Evolutionary conservation across 2,329 filamentous ascomycete species (phyloP).

Genomic region (Apiospora koreana): DNA sequence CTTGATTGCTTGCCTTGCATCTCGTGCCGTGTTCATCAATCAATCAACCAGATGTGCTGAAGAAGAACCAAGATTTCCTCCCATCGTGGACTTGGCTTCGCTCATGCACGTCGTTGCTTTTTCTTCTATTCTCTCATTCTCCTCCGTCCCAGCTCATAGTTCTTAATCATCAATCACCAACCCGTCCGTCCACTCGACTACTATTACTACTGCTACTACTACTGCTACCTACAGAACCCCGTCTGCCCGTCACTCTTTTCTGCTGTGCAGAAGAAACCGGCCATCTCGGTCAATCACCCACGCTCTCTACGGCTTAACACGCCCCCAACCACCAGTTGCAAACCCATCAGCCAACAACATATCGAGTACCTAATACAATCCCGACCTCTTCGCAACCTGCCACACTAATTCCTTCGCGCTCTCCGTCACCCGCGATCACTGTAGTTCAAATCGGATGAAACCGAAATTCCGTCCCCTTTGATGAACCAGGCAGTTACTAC

Average conservation of each 20-base stretch:
- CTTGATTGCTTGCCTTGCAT: constrained; percentile 1
- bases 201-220: not conserved
- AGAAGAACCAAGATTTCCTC: not conserved
- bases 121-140: constrained; percentile 3
- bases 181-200: not conserved
- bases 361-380: not conserved
- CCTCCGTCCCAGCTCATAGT: not conserved
- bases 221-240: not conserved
- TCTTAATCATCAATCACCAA: constrained; percentile 2
- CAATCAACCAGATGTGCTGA: not conserved
- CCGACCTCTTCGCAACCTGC: not conserved
- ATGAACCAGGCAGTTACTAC: not conserved
- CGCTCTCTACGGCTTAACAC: constrained; percentile 4
- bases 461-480: not conserved
- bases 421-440: not conserved
- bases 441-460: not conserved
- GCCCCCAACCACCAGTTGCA: constrained; percentile 3
- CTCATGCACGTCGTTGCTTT: constrained; percentile 7
- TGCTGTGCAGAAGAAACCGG: not conserved
- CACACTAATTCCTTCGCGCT: not conserved
- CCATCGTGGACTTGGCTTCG: constrained; percentile 9
- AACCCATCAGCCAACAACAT: not conserved
- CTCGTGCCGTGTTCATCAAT: not conserved
- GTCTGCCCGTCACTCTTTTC: not conserved
- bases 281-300: not conserved